These are phyloP conservation scores for Monilinia vaccinii-corymbosi DNA, from an alignment of 2,329 filamentous ascomycete genomes.

Conservation along the genomic window DNA sequence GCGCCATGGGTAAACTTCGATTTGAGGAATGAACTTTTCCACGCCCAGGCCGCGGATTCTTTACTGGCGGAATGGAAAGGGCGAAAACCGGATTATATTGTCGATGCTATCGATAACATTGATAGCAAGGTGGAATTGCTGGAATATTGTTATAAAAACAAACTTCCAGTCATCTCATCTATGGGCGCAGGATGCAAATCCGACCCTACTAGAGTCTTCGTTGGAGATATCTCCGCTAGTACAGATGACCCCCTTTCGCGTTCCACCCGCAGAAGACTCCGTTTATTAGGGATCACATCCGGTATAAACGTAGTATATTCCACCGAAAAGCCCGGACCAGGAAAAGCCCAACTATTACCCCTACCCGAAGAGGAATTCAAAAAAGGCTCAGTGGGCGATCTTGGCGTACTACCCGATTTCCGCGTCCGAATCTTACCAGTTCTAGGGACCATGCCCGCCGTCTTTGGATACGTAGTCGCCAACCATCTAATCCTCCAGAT, in stretches of 20 bases:
- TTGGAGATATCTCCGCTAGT: slow-evolving; percentile 83
- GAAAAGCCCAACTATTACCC: slow-evolving; percentile 83
- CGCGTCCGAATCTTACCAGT: slow-evolving; percentile 91
- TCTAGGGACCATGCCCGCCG: slow-evolving; percentile 90
- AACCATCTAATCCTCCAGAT: slow-evolving; percentile 88
- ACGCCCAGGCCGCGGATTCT: slow-evolving; percentile 51
- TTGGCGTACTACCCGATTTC: slow-evolving; percentile 86
- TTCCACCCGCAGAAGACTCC: slow-evolving; percentile 70
- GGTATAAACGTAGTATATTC: slow-evolving; percentile 92
- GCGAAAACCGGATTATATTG: slow-evolving; percentile 71
- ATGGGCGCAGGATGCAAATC: slow-evolving; percentile 98
- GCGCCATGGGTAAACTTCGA: slow-evolving; percentile 90
- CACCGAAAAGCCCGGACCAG: slow-evolving; percentile 79
- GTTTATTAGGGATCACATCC: slow-evolving; percentile 61
- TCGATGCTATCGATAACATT: slow-evolving; percentile 98
- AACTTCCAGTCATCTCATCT: slow-evolving; percentile 76
- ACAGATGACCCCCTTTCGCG: slow-evolving; percentile 84
- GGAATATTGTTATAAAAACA: slow-evolving; percentile 73
- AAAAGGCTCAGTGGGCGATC: slow-evolving; percentile 77
- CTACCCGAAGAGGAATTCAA: slow-evolving; percentile 79
- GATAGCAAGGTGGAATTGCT: slow-evolving; percentile 89
- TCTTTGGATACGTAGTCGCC: slow-evolving; percentile 85
- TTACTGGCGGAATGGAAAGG: slow-evolving; percentile 62
- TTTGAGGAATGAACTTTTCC: slow-evolving; percentile 75
- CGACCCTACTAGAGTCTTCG: slow-evolving; percentile 69